A percentile compares a stretch with the other conserved stretches of the same genome.
These are phyloP conservation scores for Marsdenia floribunda DNA, from an alignment of 257 asterid genomes.

Conservation along the genomic window DNA sequence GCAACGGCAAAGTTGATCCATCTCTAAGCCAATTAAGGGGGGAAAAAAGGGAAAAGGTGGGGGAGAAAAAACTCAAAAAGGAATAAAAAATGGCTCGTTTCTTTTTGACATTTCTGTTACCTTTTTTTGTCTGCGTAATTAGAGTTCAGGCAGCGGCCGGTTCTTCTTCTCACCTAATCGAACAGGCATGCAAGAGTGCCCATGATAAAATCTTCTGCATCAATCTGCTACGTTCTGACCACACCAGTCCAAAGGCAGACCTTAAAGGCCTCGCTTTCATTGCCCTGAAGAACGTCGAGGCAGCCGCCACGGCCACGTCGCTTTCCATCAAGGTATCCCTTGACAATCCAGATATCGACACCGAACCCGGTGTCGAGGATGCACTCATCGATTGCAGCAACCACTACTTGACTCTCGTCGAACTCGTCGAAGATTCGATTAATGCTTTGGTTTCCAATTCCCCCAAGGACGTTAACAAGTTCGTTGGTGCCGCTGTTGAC, in stretches of 20 bases:
- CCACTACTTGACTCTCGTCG: constrained; percentile 44
- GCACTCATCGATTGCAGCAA: constrained; percentile 49
- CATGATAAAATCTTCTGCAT: constrained; percentile 10
- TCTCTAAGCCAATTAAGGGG: background rate
- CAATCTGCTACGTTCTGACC: constrained; percentile 9
- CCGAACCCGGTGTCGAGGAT: constrained; percentile 6
- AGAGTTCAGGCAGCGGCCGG: too few species aligned
- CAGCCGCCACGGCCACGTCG: constrained; percentile 18
- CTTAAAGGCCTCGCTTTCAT: constrained; percentile 24
- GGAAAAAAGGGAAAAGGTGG: background rate
- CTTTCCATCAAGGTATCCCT: constrained; percentile 7
- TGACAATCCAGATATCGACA: background rate
- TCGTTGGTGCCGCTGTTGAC: constrained; percentile 32
- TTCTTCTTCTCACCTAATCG: background rate
- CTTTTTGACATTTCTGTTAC: constrained; percentile 6
- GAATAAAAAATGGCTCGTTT: background rate
- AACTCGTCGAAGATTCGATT: constrained; percentile 47
- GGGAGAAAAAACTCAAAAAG: background rate
- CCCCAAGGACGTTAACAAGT: constrained; percentile 27
- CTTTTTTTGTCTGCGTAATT: constrained; percentile 9
- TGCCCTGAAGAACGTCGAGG: constrained; percentile 16
- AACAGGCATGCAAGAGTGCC: constrained; percentile 16
- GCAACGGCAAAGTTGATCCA: background rate
- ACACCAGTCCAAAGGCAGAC: constrained; percentile 8
- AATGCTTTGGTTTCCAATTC: constrained; percentile 13